phyloP scores from a whole-genome alignment of 805 yeast genomes.

The Yarrowia sp. region DNA sequence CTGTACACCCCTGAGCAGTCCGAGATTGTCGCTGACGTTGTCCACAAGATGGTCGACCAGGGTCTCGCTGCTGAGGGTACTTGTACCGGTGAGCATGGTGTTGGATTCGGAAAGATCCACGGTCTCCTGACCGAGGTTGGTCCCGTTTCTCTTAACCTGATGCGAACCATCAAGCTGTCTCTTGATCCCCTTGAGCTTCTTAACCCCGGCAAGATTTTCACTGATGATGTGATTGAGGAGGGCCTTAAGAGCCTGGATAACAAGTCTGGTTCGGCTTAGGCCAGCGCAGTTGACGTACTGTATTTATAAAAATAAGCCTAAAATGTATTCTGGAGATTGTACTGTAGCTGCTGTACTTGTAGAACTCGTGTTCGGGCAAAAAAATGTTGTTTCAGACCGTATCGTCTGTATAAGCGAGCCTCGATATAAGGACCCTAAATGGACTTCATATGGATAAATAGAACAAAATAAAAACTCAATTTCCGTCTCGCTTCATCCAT shows the following conservation, averaged over 20 bases:
- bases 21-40: conserved; percentile 48
- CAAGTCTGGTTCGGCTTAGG: conserved; percentile 12
- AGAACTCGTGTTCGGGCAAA: too few relatives aligned
- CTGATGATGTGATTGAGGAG: conserved; percentile 31
- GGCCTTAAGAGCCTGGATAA: conserved; percentile 1
- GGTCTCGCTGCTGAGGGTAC: conserved; percentile 77
- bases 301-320: conserved; percentile 2
- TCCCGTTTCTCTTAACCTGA: conserved; percentile 59
- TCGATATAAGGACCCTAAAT: too few relatives aligned
- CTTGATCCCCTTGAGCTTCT: conserved; percentile 70
- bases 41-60: conserved; percentile 59
- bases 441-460: too few relatives aligned
- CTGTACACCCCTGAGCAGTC: conserved; percentile 41
- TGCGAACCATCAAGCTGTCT: conserved; percentile 71
- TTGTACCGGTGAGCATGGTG: conserved; percentile 84
- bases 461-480: too few relatives aligned
- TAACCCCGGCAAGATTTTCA: conserved; percentile 76
- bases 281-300: neutral
- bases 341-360: too few relatives aligned
- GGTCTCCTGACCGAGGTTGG: conserved; percentile 65
- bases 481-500: too few relatives aligned
- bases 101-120: conserved; percentile 70
- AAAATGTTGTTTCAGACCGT: too few relatives aligned
- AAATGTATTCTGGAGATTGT: neutral
- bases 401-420: too few relatives aligned